These are phyloP conservation scores for Eragrostis tef DNA, from an alignment of 202 grass and related monocot species.

Conservation along the genomic window DNA sequence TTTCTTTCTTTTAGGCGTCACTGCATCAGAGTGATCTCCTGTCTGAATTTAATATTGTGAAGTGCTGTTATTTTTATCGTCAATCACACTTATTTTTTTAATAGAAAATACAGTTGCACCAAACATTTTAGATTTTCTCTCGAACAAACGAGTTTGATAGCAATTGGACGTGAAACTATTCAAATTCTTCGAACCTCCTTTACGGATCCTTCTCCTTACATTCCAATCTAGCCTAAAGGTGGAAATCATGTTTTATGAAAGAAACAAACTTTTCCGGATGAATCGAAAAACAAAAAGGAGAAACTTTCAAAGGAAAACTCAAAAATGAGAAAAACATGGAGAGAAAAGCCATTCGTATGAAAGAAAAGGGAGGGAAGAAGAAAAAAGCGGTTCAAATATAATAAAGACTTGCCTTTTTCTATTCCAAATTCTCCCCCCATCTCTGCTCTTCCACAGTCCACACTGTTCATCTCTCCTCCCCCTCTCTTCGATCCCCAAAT, in stretches of 20 bases:
- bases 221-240: background rate
- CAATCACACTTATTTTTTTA: background rate
- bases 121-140: background rate
- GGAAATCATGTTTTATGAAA: background rate
- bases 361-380: background rate
- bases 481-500: slow-evolving; percentile 61
- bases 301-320: background rate
- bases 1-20: background rate
- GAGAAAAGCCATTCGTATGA: background rate
- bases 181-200: background rate
- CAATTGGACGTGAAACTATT: background rate
- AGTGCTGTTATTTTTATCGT: background rate
- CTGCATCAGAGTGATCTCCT: background rate
- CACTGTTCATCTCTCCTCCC: slow-evolving; percentile 48
- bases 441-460: slow-evolving; percentile 54
- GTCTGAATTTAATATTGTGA: background rate
- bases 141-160: background rate
- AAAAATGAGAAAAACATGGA: background rate
- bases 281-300: slow-evolving; percentile 13
- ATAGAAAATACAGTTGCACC: background rate
- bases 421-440: slow-evolving; percentile 50
- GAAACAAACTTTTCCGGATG: background rate
- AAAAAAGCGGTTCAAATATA: slow-evolving; percentile 35
- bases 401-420: slow-evolving; percentile 50
- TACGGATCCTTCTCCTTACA: background rate